phyloP scores from a whole-genome alignment of 179 eudicot species.

The Nepenthes alata region DNA sequence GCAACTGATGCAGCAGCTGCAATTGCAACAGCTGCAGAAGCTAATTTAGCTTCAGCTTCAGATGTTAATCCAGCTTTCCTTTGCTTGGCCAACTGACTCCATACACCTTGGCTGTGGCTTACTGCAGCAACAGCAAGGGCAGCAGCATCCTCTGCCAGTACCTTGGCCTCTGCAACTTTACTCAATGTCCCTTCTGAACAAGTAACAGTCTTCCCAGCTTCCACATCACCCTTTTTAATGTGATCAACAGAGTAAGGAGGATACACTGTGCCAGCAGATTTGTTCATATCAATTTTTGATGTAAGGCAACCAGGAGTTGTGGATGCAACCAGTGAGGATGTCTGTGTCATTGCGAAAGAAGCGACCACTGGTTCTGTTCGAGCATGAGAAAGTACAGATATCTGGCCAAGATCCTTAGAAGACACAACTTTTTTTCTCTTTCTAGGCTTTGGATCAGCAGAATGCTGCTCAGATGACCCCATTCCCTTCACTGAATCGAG shows the following conservation, averaged over 20 bases:
- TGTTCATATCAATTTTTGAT: slow-evolving; percentile 20
- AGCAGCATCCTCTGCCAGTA: slow-evolving; percentile 72
- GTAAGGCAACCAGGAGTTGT: slow-evolving; percentile 23
- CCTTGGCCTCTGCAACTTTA: slow-evolving; percentile 66
- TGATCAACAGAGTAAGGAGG: slow-evolving; percentile 23
- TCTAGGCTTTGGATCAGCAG: slow-evolving; percentile 55
- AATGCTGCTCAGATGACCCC: slow-evolving; percentile 22
- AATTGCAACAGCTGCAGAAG: slow-evolving; percentile 75
- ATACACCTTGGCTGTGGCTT: slow-evolving; percentile 43
- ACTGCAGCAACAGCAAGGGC: slow-evolving; percentile 57
- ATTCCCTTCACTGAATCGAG: slow-evolving; percentile 20
- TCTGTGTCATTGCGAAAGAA: slow-evolving; percentile 9
- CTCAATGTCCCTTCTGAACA: slow-evolving; percentile 31
- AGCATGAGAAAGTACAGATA: slow-evolving; percentile 23
- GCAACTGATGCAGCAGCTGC: slow-evolving; percentile 94
- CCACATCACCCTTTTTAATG: slow-evolving; percentile 16
- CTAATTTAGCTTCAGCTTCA: slow-evolving; percentile 62
- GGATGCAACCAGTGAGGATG: slow-evolving; percentile 25
- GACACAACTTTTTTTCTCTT: slow-evolving; percentile 63
- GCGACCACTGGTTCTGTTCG: slow-evolving; percentile 21
- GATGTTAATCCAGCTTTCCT: slow-evolving; percentile 41
- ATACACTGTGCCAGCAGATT: slow-evolving; percentile 11
- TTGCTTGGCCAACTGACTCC: slow-evolving; percentile 60
- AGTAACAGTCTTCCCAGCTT: slow-evolving; percentile 19
- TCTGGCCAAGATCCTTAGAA: slow-evolving; percentile 28